Evolutionary conservation across 2,329 filamentous ascomycete genomes (phyloP).

Genomic region (Epichloe baconii): DNA sequence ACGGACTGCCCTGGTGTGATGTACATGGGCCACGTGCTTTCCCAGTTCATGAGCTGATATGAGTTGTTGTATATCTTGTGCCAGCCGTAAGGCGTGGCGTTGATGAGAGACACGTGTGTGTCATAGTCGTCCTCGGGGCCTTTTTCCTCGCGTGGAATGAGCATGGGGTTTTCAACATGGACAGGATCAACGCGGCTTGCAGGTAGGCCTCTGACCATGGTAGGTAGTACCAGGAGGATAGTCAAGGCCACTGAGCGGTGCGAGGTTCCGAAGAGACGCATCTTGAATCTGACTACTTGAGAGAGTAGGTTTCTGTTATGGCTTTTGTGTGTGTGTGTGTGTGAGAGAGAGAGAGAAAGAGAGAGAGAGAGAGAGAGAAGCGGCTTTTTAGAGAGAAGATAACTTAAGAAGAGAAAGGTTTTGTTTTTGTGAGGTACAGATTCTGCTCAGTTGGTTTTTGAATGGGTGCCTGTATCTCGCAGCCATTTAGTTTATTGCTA

Average conservation of each 20-base stretch:
- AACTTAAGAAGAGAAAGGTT: too few relatives aligned
- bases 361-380: too few relatives aligned
- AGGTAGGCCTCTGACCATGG: background rate
- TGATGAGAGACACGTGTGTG: slow-evolving; percentile 16
- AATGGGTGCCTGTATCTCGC: too few relatives aligned
- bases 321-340: too few relatives aligned
- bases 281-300: background rate
- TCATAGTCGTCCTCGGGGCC: background rate
- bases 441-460: too few relatives aligned
- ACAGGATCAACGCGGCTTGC: background rate
- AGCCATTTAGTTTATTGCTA: too few relatives aligned
- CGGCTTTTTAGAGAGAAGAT: too few relatives aligned
- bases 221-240: background rate
- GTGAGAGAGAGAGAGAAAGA: too few relatives aligned
- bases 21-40: slow-evolving; percentile 11
- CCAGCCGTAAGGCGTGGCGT: slow-evolving; percentile 22
- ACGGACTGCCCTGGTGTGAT: slow-evolving; percentile 15
- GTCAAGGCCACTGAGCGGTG: background rate
- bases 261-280: background rate
- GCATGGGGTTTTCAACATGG: background rate
- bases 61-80: slow-evolving; percentile 7
- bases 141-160: background rate
- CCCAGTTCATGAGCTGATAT: slow-evolving; percentile 12
- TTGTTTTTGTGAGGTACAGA: too few relatives aligned
- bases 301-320: too few relatives aligned